phyloP scores from a whole-genome alignment of 202 grass and related monocot genomes.

The Alloteropsis angusta region DNA sequence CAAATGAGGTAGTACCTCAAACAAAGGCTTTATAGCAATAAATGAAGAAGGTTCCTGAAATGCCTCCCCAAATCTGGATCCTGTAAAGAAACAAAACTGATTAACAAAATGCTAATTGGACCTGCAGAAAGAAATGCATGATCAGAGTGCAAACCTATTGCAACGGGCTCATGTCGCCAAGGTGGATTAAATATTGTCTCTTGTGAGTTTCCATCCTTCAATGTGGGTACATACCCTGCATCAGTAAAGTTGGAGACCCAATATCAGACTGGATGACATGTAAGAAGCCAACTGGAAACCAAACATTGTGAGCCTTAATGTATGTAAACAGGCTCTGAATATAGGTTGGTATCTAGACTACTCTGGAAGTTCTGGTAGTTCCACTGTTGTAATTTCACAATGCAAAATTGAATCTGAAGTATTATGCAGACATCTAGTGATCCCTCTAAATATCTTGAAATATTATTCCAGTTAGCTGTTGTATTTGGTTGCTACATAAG shows the following conservation, averaged over 20 bases:
- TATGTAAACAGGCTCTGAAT: neutral
- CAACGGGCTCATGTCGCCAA: slow-evolving; percentile 77
- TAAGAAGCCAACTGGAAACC: neutral
- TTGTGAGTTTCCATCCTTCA: slow-evolving; percentile 89
- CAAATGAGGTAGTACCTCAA: slow-evolving; percentile 49
- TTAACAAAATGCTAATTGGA: neutral
- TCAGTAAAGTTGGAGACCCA: slow-evolving; percentile 1
- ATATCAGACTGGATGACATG: slow-evolving; percentile 18
- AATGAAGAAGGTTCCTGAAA: slow-evolving; percentile 92
- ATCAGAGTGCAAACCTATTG: slow-evolving; percentile 48
- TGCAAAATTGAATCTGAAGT: neutral
- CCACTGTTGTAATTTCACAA: neutral
- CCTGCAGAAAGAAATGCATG: neutral
- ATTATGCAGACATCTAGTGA: neutral
- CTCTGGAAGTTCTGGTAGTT: neutral
- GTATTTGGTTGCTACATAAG: neutral
- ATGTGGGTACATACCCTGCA: slow-evolving; percentile 74
- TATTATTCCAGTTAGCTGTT: neutral
- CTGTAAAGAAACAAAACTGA: slow-evolving; percentile 23
- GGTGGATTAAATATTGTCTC: slow-evolving; percentile 93
- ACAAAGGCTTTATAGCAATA: slow-evolving; percentile 68
- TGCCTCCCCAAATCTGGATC: slow-evolving; percentile 89
- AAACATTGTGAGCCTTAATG: neutral
- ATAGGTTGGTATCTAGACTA: neutral
- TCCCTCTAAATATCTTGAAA: neutral